Evolutionary conservation across 371 early-diverging fungal species (phyloP), one percentile per base, ranked within the genome.

Genomic region (Mucor irregularis): DNA sequence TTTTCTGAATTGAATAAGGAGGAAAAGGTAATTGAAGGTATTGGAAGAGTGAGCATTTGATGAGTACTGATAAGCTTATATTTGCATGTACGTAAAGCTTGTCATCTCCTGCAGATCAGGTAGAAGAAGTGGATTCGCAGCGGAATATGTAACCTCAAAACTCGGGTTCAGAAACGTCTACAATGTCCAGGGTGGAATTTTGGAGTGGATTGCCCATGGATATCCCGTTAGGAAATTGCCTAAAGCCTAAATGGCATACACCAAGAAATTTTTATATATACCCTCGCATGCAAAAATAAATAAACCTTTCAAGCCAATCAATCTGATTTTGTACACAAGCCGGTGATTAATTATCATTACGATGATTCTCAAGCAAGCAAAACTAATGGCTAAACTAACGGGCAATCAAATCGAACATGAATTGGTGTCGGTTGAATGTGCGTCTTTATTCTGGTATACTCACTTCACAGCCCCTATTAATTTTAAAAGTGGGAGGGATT

Each of bases 31-130:
- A n/a, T 5, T 25, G 7, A 19, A 33, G 13, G 5, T n/a, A 21
- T 28, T 34, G 16, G 2, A 4, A 31, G 4, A 33, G 19, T 2
- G 11, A 13, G 13, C 3, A 10, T 24, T 44, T 44, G 7, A 11
- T 25, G 4, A 26, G 1, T n/a, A 35, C 13, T 5, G 16, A 35
- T n/a, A 35, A 14, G 16, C 13, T 11, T 38, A n/a, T 5, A 38
- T 6, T 5, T 17, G 3, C 4, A 14, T 38, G n/a, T n/a, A n/a
- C 19, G 5, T 5, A 25, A 22, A 57, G 66, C 40, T 56, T 28
- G 40, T 65, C 1, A 33, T 65, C 21, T 51, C 56, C 26, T 65
- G 66, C 45, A 50, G 66, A 52, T 65, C 66, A 21, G 66, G 66
- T 19, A 60, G 66, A 45, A 45, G 61, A 49, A 61, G 66, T 38